Base-by-base conservation (phyloP, 1,284 basidiomycete genomes). In the Papiliotrema nemorosa region DNA sequence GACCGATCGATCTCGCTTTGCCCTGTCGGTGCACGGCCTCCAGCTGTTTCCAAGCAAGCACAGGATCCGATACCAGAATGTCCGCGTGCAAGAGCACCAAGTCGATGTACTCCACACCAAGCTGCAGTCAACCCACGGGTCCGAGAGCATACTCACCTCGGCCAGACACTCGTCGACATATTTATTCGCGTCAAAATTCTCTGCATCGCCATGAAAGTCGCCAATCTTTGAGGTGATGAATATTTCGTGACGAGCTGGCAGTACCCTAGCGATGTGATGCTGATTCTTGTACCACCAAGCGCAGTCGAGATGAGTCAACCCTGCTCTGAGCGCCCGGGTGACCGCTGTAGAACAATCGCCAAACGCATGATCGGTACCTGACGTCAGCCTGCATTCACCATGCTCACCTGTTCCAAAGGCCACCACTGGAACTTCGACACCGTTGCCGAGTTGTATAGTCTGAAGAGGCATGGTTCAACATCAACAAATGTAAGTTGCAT, bases 1-100 rank as follows among this genome's bases (percentile, higher is more conserved):
- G 87, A 1, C 89, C 89, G 47, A 91, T 86, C 36, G 81, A 83
- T 69, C 79, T 85, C 31, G 85, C 75, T 44, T 87, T 69, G 1
- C 85, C 85, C 38, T 81, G 81, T 40, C 72, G 73, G 68, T 85
- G 78, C 34, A 84, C 67, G 34, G 77, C 80, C 64, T 88, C 86
- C 78, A 90, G 78, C 14, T 78, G 78, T 56, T 79, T 79, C 88
- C 88, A 90, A 3, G 66, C 58, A 9, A 62, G 57, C 26, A 56
- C 45, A 42, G 55, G 43, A 10, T 48, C 42, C 25, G 14, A 42
- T n/a, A 56, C 54, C 10, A 53, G 38, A 43, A 56, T 49, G 26
- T 56, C 54, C 21, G 51, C 54, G 26, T 56, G 54, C 50, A 34
- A 34, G 16, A 3, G 21, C 18, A 22, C 35, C 5, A 57, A 25